Evolutionary conservation across 2,329 filamentous ascomycete species (phyloP).

Genomic region (Akanthomyces dipterigenus): DNA sequence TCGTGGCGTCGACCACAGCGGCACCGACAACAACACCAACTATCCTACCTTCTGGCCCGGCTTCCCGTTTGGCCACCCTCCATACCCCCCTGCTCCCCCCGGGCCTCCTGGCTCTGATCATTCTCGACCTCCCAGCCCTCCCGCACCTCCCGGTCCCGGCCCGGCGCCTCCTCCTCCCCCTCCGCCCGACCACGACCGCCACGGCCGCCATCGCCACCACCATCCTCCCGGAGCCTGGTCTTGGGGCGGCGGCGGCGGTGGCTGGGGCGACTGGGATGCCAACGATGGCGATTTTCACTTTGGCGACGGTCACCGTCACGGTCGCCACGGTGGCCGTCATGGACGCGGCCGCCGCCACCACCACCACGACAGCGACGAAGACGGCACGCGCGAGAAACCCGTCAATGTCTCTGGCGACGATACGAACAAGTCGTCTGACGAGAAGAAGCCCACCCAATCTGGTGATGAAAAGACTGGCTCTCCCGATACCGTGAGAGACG

Average conservation of each 20-base stretch:
- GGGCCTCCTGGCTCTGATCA: conserved; percentile 12
- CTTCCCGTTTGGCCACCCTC: conserved; percentile 26
- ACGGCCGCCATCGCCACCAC: conserved; percentile 14
- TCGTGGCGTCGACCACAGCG: conserved; percentile 28
- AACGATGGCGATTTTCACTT: conserved; percentile 11
- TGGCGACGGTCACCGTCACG: conserved; percentile 6
- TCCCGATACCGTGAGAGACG: conserved; percentile 25
- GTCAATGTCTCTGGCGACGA: conserved; percentile 18
- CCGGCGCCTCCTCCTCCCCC: background rate
- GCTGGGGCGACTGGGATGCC: background rate
- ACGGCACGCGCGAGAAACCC: conserved; percentile 16
- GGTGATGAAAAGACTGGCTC: conserved; percentile 28
- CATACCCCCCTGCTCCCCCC: conserved; percentile 6
- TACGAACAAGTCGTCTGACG: conserved; percentile 18
- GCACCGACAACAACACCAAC: conserved; percentile 2
- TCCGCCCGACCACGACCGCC: conserved; percentile 11
- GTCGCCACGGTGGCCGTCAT: conserved; percentile 13
- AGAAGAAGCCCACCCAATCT: conserved; percentile 14
- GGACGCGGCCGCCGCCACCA: conserved; percentile 14
- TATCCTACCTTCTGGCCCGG: conserved; percentile 22
- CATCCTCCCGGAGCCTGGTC: conserved; percentile 16
- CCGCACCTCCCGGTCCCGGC: background rate
- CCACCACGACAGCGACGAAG: conserved; percentile 14
- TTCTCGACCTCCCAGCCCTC: conserved; percentile 17
- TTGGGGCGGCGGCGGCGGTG: conserved; percentile 5